These are phyloP conservation scores for Russula lepida DNA, from an alignment of 768 basidiomycete species.

Conservation along the genomic window DNA sequence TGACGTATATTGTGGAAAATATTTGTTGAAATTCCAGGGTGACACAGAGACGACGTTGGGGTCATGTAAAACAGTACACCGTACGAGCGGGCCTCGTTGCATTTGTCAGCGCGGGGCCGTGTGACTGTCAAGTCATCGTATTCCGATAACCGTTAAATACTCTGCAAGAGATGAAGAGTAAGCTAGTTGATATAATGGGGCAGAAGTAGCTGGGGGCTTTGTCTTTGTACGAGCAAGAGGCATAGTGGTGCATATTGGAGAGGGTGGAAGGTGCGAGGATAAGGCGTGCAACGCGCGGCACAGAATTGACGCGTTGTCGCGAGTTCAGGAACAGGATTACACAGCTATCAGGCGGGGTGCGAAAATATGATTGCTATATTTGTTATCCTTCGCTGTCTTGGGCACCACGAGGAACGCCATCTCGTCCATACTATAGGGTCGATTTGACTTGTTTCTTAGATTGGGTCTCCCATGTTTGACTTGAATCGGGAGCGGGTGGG, in stretches of 20 bases:
- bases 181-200: neutral
- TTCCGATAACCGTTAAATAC: neutral
- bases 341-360: neutral
- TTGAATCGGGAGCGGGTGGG: neutral
- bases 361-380: neutral
- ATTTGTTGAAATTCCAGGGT: neutral
- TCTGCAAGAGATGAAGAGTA: neutral
- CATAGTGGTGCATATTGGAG: neutral
- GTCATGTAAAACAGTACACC: neutral
- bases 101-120: neutral
- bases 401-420: neutral
- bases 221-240: too few relatives aligned
- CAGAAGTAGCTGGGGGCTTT: neutral
- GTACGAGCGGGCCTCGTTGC: neutral
- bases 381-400: neutral
- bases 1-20: neutral
- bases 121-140: slow-evolving; percentile 9
- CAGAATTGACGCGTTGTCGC: neutral
- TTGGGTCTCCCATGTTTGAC: neutral
- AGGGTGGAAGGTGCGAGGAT: neutral
- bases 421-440: neutral
- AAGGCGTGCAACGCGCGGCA: neutral
- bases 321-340: neutral
- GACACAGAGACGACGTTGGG: neutral
- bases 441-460: neutral